These are phyloP conservation scores for Gaeumannomyces tritici DNA, from an alignment of 2,329 filamentous ascomycete genomes.

Conservation along the genomic window DNA sequence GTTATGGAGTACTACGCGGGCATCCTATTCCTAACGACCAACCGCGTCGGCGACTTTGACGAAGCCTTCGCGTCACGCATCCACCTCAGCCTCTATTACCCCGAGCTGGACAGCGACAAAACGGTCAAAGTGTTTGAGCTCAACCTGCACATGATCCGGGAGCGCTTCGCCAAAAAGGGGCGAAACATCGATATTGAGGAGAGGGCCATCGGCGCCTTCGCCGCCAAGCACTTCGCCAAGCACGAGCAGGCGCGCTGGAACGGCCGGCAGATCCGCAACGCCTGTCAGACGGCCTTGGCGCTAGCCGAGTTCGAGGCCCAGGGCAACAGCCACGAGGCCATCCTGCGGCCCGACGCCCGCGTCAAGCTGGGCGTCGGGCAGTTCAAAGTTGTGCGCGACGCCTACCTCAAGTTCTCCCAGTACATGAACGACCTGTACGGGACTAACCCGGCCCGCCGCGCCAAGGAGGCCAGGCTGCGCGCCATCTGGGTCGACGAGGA, in stretches of 20 bases:
- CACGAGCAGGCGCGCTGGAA: slow-evolving; percentile 17
- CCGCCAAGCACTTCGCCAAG: slow-evolving; percentile 8
- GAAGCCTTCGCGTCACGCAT: slow-evolving; percentile 29
- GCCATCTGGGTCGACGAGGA: neutral
- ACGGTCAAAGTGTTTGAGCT: neutral
- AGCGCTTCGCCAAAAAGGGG: neutral
- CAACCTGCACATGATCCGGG: neutral
- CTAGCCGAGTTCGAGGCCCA: slow-evolving; percentile 14
- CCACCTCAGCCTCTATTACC: slow-evolving; percentile 25
- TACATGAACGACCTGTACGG: neutral
- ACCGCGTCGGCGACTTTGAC: slow-evolving; percentile 29
- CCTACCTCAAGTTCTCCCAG: slow-evolving; percentile 9
- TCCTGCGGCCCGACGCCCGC: neutral
- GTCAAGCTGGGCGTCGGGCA: slow-evolving; percentile 6
- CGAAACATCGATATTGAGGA: slow-evolving; percentile 12
- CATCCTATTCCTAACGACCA: slow-evolving; percentile 30
- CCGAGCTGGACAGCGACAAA: neutral
- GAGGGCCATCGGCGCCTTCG: slow-evolving; percentile 12
- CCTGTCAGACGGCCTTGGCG: slow-evolving; percentile 19
- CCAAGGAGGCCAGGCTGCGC: neutral
- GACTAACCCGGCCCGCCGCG: neutral
- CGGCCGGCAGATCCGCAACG: slow-evolving; percentile 23
- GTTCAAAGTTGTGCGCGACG: slow-evolving; percentile 6
- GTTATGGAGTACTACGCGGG: slow-evolving; percentile 25
- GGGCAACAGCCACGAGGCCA: neutral